Evolutionary conservation across 306 rosid species (phyloP).

Genomic region (Citrullus mucosospermus): DNA sequence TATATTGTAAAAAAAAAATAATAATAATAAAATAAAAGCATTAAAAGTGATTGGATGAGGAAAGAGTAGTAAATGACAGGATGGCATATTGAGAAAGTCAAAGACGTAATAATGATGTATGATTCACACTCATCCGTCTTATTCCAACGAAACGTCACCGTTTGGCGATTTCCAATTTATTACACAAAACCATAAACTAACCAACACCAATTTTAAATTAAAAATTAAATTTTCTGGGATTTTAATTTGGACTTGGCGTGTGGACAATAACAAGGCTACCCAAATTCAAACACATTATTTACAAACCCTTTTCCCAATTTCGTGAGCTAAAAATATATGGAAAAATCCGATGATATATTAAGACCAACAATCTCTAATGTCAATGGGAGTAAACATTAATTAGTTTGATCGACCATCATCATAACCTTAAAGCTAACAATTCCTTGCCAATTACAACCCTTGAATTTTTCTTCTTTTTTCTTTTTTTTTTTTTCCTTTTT

Average conservation of each 20-base stretch:
- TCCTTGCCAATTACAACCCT: constrained; percentile 9
- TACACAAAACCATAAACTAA: not conserved
- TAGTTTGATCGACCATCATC: constrained; percentile 4
- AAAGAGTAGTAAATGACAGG: not conserved
- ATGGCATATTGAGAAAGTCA: not conserved
- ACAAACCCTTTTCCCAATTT: no score
- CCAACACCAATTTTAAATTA: not conserved
- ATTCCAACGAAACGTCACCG: constrained; percentile 3
- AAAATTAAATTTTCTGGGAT: no score
- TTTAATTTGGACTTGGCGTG: not conserved
- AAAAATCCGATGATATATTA: constrained; percentile 3
- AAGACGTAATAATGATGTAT: not conserved
- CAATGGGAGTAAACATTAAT: constrained; percentile 10
- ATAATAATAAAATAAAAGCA: not conserved
- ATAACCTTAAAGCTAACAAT: constrained; percentile 2
- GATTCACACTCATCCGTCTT: not conserved
- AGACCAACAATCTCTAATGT: constrained; percentile 5
- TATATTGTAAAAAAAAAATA: not conserved
- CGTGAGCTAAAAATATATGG: not conserved
- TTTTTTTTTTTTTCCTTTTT: no score
- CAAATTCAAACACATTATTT: not conserved
- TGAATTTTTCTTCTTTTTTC: not conserved
- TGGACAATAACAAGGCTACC: not conserved
- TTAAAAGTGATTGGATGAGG: not conserved
- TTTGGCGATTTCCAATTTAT: not conserved